Conservation (phyloP, 192 early-diverging fungal species). For the Umbelopsis ramanniana region DNA sequence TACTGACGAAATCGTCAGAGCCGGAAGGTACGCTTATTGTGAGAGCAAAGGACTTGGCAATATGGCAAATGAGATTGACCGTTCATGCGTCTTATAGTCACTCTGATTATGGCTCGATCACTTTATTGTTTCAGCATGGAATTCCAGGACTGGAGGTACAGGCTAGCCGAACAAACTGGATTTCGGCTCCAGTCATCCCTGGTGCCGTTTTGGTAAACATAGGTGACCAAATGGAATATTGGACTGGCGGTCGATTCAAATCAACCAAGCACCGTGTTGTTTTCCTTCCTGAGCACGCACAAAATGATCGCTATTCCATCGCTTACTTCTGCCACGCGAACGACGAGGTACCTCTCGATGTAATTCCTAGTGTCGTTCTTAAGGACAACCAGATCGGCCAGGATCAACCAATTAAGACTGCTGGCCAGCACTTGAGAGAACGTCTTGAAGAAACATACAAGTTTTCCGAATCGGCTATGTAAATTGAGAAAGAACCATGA, state of each 20-base stretch:
- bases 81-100: slow-evolving; percentile 39
- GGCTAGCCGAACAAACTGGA: slow-evolving; percentile 51
- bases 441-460: slow-evolving; percentile 46
- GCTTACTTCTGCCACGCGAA: slow-evolving; percentile 66
- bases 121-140: slow-evolving; percentile 70
- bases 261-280: slow-evolving; percentile 67
- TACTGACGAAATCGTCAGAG: slow-evolving; percentile 50
- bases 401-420: slow-evolving; percentile 49
- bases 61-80: neutral
- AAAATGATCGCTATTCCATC: slow-evolving; percentile 62
- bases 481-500: neutral
- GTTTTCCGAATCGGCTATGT: slow-evolving; percentile 13
- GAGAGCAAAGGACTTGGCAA: neutral
- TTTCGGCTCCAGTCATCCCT: slow-evolving; percentile 62
- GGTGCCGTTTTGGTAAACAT: slow-evolving; percentile 63
- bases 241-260: slow-evolving; percentile 64
- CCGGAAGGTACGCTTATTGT: slow-evolving; percentile 46
- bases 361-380: slow-evolving; percentile 47
- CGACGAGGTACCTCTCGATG: slow-evolving; percentile 47
- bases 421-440: slow-evolving; percentile 51
- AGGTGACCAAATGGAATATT: slow-evolving; percentile 64
- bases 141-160: slow-evolving; percentile 62
- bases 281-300: slow-evolving; percentile 53
- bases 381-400: slow-evolving; percentile 30
- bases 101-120: slow-evolving; percentile 74